phyloP scores from a whole-genome alignment of 306 rosid genomes.

The Glycine soja region DNA sequence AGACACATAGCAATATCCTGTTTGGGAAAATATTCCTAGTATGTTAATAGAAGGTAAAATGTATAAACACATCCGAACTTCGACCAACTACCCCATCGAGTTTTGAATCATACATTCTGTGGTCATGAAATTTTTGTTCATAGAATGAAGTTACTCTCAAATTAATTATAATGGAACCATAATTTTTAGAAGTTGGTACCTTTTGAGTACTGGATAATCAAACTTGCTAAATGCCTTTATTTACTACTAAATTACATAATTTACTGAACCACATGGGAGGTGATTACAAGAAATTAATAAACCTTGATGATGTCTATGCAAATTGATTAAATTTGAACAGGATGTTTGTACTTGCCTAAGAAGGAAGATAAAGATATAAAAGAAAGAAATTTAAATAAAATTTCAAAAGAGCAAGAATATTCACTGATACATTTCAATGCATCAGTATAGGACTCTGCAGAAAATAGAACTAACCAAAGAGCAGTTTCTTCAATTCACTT shows the following conservation, averaged over 20 bases:
- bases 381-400: constrained; percentile 5
- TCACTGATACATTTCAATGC: constrained; percentile 8
- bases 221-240: constrained; percentile 7
- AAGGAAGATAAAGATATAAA: background rate
- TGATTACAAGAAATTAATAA: background rate
- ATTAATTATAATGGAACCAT: background rate
- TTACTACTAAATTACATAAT: constrained; percentile 4
- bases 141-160: background rate
- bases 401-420: background rate
- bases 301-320: background rate
- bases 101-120: background rate
- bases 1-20: background rate
- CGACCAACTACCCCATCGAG: background rate
- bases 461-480: constrained; percentile 77
- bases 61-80: background rate
- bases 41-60: background rate
- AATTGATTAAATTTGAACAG: background rate
- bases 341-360: constrained; percentile 1
- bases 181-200: background rate
- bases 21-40: background rate
- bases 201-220: constrained; percentile 14
- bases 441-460: background rate
- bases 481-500: constrained; percentile 82
- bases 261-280: background rate
- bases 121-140: background rate